Evolutionary conservation across 2,329 filamentous ascomycete species (phyloP).

Genomic region (Paecilomyces sp.): DNA sequence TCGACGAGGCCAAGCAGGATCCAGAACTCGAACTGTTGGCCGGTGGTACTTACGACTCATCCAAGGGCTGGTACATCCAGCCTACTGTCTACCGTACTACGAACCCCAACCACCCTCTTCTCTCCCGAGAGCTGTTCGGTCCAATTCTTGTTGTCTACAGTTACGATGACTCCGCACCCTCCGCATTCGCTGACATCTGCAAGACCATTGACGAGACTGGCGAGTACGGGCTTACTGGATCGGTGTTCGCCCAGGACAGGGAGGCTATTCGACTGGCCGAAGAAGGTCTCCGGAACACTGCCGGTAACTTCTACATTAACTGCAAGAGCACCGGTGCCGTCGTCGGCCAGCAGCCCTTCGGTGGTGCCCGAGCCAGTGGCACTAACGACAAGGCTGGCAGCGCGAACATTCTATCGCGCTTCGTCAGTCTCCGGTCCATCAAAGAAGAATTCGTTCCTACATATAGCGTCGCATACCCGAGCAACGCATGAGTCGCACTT

Average conservation of each 20-base stretch:
- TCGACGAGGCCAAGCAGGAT: slow-evolving; percentile 74
- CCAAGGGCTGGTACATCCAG: slow-evolving; percentile 74
- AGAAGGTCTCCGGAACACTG: slow-evolving; percentile 28
- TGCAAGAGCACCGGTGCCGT: slow-evolving; percentile 59
- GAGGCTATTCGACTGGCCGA: slow-evolving; percentile 27
- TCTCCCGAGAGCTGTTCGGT: slow-evolving; percentile 76
- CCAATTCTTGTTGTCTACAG: slow-evolving; percentile 68
- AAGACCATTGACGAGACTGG: slow-evolving; percentile 39
- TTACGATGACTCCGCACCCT: slow-evolving; percentile 60
- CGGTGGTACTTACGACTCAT: slow-evolving; percentile 70
- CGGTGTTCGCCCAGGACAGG: slow-evolving; percentile 35
- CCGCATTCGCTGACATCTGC: slow-evolving; percentile 55
- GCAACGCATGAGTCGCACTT: slow-evolving; percentile 45
- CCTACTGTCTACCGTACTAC: slow-evolving; percentile 74
- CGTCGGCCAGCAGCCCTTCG: slow-evolving; percentile 67
- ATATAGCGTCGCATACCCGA: slow-evolving; percentile 60
- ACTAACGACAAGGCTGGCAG: slow-evolving; percentile 70
- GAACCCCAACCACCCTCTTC: slow-evolving; percentile 65
- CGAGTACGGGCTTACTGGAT: slow-evolving; percentile 36
- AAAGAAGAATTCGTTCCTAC: slow-evolving; percentile 69
- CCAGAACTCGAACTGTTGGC: slow-evolving; percentile 63
- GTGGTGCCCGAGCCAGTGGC: slow-evolving; percentile 59
- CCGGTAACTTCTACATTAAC: slow-evolving; percentile 39
- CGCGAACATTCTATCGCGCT: slow-evolving; percentile 55
- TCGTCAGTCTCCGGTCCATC: slow-evolving; percentile 60